Evolutionary conservation across 257 asterid species (phyloP).

Genomic region (Capsicum chinense): DNA sequence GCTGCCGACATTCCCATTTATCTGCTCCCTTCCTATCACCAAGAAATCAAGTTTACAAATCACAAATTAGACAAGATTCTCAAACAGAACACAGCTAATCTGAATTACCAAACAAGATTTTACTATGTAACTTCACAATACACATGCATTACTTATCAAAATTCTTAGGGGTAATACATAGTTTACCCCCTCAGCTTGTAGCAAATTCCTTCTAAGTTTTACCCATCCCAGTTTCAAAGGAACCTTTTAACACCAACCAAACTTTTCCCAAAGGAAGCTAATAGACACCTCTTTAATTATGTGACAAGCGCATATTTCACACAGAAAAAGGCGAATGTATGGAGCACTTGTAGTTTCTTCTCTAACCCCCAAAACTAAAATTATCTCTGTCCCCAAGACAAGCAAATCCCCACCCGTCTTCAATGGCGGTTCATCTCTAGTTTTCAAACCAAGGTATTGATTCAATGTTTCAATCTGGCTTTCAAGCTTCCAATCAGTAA

Average conservation of each 20-base stretch:
- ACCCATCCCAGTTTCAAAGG: background rate
- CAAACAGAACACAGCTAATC: background rate
- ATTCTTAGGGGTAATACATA: background rate
- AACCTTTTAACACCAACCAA: background rate
- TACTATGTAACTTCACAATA: background rate
- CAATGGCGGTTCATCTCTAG: background rate
- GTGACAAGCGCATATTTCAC: background rate
- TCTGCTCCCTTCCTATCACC: slow-evolving; percentile 23
- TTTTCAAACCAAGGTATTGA: background rate
- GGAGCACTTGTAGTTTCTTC: background rate
- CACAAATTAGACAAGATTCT: slow-evolving; percentile 14
- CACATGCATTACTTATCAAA: slow-evolving; percentile 7
- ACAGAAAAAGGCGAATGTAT: background rate
- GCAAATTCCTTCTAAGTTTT: background rate
- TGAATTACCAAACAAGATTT: slow-evolving; percentile 11
- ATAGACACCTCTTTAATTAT: background rate
- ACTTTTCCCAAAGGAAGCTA: background rate
- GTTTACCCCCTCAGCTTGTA: background rate
- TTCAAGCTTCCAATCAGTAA: background rate
- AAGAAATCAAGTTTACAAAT: slow-evolving; percentile 2
- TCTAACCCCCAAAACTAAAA: background rate
- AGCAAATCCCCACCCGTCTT: background rate
- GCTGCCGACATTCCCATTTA: slow-evolving; percentile 73
- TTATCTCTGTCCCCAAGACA: background rate
- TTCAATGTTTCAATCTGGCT: slow-evolving; percentile 1